Percentiles rank a stretch among this genome's conserved stretches.
phyloP scores from a whole-genome alignment of 108 stramenopile species.

The Skeletonema menzelii region DNA sequence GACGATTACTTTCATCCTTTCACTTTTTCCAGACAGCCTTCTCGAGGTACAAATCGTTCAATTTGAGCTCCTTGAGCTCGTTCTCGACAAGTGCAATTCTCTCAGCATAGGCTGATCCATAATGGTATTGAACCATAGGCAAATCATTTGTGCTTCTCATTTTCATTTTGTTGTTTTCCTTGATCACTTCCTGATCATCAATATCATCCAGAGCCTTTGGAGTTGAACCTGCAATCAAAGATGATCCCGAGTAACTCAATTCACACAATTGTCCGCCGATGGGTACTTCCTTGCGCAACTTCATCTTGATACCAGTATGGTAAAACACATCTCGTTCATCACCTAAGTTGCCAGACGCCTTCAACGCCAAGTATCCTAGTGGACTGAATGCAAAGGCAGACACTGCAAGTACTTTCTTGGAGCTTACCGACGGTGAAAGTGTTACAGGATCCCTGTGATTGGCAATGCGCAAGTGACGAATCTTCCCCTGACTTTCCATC shows the following conservation, averaged over 20 bases:
- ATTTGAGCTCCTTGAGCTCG: constrained; percentile 29
- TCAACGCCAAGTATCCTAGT: constrained; percentile 42
- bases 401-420: constrained; percentile 47
- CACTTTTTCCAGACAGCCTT: neutral
- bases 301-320: constrained; percentile 63
- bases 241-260: constrained; percentile 30
- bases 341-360: constrained; percentile 22
- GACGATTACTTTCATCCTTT: too few species aligned
- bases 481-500: constrained; percentile 58
- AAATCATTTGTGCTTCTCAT: constrained; percentile 10
- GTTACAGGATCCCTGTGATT: constrained; percentile 79
- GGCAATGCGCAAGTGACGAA: constrained; percentile 72
- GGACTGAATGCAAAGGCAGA: constrained; percentile 43
- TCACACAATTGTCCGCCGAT: constrained; percentile 19
- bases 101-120: constrained; percentile 49
- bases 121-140: constrained; percentile 54
- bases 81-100: constrained; percentile 38
- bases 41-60: constrained; percentile 58
- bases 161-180: constrained; percentile 35
- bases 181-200: constrained; percentile 35
- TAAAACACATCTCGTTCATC: constrained; percentile 61
- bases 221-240: constrained; percentile 41
- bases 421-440: constrained; percentile 57
- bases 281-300: constrained; percentile 34
- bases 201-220: neutral